Evolutionary conservation across 371 early-diverging fungal species (phyloP).

Genomic region (Mucor saturninus): DNA sequence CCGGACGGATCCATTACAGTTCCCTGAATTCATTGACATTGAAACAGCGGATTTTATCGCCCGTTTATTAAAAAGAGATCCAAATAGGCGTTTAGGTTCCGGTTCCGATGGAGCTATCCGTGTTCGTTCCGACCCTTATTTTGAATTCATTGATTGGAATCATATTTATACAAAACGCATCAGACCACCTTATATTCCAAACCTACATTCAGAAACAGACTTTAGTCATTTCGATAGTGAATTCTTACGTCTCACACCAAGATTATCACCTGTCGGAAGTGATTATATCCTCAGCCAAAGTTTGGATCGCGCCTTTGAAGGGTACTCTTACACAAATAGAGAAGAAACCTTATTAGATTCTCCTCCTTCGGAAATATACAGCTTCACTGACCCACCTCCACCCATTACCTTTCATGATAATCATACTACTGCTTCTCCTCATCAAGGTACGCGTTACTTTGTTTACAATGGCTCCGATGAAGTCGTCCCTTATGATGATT

Average conservation of each 20-base stretch:
- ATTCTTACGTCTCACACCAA: conserved; percentile 59
- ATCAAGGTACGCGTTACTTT: conserved; percentile 16
- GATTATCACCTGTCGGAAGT: conserved; percentile 44
- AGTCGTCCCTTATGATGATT: conserved; percentile 25
- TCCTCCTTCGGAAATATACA: conserved; percentile 26
- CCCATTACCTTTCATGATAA: conserved; percentile 25
- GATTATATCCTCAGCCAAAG: conserved; percentile 50
- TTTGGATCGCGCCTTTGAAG: conserved; percentile 59
- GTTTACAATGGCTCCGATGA: conserved; percentile 26
- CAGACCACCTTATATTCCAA: conserved; percentile 62
- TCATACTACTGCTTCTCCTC: neutral
- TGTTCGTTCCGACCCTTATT: conserved; percentile 73
- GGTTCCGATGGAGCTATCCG: conserved; percentile 48
- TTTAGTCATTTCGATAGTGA: conserved; percentile 68
- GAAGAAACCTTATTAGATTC: conserved; percentile 24
- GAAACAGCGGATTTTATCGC: conserved; percentile 60
- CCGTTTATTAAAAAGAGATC: conserved; percentile 72
- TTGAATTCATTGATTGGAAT: conserved; percentile 70
- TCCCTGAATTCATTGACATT: conserved; percentile 66
- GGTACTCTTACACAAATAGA: conserved; percentile 56
- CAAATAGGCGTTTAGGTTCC: conserved; percentile 64
- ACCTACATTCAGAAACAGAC: conserved; percentile 56
- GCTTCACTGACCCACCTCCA: conserved; percentile 15
- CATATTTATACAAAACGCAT: conserved; percentile 63
- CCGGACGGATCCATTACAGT: conserved; percentile 70